Percentiles rank a stretch among this genome's conserved stretches.
Conservation (phyloP, 768 basidiomycete genomes). For the Hebeloma cylindrosporum region DNA sequence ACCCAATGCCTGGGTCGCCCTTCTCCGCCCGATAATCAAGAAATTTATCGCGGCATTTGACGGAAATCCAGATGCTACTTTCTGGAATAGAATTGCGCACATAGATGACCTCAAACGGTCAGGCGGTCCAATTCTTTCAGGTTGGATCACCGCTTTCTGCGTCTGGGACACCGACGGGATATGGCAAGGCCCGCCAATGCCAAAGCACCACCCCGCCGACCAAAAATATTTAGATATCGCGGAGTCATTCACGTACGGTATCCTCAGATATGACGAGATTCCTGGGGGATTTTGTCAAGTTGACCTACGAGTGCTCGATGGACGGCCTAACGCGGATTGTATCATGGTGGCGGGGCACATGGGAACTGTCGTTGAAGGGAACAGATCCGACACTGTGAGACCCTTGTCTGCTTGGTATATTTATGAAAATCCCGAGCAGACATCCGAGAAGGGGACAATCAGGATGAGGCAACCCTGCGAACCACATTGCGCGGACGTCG, state of each 20-base stretch:
- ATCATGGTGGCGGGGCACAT: slow-evolving; percentile 26
- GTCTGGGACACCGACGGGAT: slow-evolving; percentile 20
- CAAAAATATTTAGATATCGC: too few species aligned
- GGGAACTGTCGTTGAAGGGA: slow-evolving; percentile 11
- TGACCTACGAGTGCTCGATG: slow-evolving; percentile 20
- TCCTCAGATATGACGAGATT: slow-evolving; percentile 12
- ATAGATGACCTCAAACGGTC: slow-evolving; percentile 15
- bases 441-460: background rate
- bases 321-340: slow-evolving; percentile 14
- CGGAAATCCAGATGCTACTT: slow-evolving; percentile 30
- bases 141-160: slow-evolving; percentile 25
- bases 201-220: slow-evolving; percentile 4
- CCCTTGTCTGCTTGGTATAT: slow-evolving; percentile 22
- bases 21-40: slow-evolving; percentile 39
- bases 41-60: slow-evolving; percentile 39
- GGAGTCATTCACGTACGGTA: slow-evolving; percentile 13
- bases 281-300: slow-evolving; percentile 22
- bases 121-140: slow-evolving; percentile 32
- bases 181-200: too few species aligned
- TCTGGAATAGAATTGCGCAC: slow-evolving; percentile 38
- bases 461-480: too few species aligned
- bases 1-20: slow-evolving; percentile 33
- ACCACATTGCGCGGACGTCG: too few species aligned
- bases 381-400: slow-evolving; percentile 12
- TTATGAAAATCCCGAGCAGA: slow-evolving; percentile 9